Percentiles rank a stretch among this genome's conserved stretches.
These are phyloP conservation scores for Stemphylium vesicarium DNA, from an alignment of 2,329 filamentous ascomycete genomes.

Conservation along the genomic window DNA sequence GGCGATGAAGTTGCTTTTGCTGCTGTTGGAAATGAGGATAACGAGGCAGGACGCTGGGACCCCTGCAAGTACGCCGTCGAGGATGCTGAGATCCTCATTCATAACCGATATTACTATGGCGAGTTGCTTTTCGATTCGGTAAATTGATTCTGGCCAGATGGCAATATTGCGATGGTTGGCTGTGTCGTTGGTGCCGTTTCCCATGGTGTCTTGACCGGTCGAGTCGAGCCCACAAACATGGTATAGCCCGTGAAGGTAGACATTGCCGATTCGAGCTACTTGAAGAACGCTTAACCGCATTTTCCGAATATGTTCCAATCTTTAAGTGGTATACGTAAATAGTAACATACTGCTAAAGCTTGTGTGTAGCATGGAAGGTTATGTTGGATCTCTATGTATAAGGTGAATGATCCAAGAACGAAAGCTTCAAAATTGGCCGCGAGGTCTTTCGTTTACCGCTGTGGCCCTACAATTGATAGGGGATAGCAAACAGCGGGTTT, in stretches of 20 bases:
- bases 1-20: conserved; percentile 3
- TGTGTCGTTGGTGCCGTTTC: background rate
- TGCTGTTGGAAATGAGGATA: conserved; percentile 24
- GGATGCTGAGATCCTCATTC: conserved; percentile 18
- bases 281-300: too few relatives aligned
- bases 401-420: too few relatives aligned
- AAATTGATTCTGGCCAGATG: conserved; percentile 10
- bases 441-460: too few relatives aligned
- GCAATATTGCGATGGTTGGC: background rate
- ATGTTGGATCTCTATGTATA: too few relatives aligned
- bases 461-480: too few relatives aligned
- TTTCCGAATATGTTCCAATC: too few relatives aligned
- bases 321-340: too few relatives aligned
- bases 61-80: conserved; percentile 22
- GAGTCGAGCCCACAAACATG: conserved; percentile 21
- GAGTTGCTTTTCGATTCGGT: conserved; percentile 14
- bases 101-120: conserved; percentile 24
- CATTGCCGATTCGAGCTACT: conserved; percentile 11
- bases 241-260: conserved; percentile 14
- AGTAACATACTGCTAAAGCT: too few relatives aligned
- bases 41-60: conserved; percentile 20
- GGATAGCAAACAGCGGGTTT: too few relatives aligned
- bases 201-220: background rate
- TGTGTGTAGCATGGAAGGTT: too few relatives aligned
- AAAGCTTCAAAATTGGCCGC: too few relatives aligned